A percentile compares a stretch with the other conserved stretches of the same genome.
Evolutionary conservation across 108 stramenopile genomes (phyloP).

Genomic region (Ochromonas danica): DNA sequence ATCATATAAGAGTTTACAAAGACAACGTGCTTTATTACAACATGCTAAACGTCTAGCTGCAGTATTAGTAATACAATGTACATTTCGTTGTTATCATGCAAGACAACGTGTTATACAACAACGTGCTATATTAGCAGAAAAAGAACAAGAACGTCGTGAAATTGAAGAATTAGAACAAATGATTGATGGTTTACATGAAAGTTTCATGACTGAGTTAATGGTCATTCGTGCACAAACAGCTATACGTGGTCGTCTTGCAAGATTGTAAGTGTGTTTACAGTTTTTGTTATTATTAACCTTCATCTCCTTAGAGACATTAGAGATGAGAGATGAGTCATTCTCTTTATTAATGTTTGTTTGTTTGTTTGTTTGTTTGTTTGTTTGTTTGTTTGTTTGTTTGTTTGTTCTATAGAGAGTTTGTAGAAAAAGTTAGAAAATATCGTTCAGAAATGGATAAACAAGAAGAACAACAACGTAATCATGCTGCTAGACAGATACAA

Average conservation of each 20-base stretch:
- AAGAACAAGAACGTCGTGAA: neutral
- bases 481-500: neutral
- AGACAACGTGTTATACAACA: neutral
- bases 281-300: too few species aligned
- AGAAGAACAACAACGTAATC: too few species aligned
- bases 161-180: neutral
- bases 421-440: too few species aligned
- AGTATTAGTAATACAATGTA: neutral
- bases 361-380: too few species aligned
- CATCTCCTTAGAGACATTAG: too few species aligned
- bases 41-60: neutral
- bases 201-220: neutral
- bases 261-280: too few species aligned
- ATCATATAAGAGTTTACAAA: neutral
- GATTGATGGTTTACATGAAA: neutral
- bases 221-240: neutral
- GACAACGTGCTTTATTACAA: neutral
- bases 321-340: too few species aligned
- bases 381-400: too few species aligned
- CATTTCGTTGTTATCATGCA: neutral
- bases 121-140: neutral
- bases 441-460: too few species aligned
- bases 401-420: too few species aligned
- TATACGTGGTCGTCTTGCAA: neutral
- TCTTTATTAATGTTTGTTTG: too few species aligned